These are phyloP conservation scores for Ustilago shanxiensis DNA, from an alignment of 1,284 basidiomycete species.

Conservation along the genomic window DNA sequence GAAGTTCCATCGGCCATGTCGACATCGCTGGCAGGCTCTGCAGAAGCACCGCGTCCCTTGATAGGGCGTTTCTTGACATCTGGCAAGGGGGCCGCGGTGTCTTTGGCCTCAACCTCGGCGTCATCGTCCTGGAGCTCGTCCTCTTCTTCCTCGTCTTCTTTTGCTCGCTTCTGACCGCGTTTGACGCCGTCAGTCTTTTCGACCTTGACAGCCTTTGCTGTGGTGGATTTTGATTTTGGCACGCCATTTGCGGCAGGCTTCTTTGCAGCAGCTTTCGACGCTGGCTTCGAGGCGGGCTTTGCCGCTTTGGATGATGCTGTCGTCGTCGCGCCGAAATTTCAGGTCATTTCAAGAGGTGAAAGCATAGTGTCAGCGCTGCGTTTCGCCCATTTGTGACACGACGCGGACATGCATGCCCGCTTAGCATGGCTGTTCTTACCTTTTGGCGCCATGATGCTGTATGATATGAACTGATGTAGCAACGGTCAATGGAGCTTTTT, in stretches of 20 bases:
- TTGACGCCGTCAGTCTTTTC: slow-evolving; percentile 17
- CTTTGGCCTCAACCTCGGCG: slow-evolving; percentile 18
- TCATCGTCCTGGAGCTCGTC: slow-evolving; percentile 45
- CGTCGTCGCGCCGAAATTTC: no score
- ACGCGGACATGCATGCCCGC: background rate
- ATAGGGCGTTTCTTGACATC: slow-evolving; percentile 33
- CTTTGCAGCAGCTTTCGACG: slow-evolving; percentile 23
- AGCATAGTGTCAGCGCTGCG: slow-evolving; percentile 15
- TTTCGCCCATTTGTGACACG: background rate
- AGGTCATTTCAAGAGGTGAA: background rate
- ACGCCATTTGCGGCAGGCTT: slow-evolving; percentile 20
- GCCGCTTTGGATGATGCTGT: slow-evolving; percentile 28
- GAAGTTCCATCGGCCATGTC: slow-evolving; percentile 38
- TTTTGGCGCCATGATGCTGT: slow-evolving; percentile 36
- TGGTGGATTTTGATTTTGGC: slow-evolving; percentile 19
- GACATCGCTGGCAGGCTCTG: slow-evolving; percentile 32
- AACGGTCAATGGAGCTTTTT: background rate
- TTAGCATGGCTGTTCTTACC: slow-evolving; percentile 20
- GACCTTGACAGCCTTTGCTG: slow-evolving; percentile 17
- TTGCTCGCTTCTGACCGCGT: slow-evolving; percentile 47
- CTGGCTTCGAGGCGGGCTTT: slow-evolving; percentile 28
- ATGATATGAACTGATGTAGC: background rate
- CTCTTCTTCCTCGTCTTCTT: slow-evolving; percentile 38
- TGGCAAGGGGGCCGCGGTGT: slow-evolving; percentile 38
- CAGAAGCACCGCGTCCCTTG: slow-evolving; percentile 29